Percentiles rank a stretch among this genome's conserved stretches.
phyloP scores from a whole-genome alignment of 1,139 yeast species.

The Debaryomyces subglobosus region DNA sequence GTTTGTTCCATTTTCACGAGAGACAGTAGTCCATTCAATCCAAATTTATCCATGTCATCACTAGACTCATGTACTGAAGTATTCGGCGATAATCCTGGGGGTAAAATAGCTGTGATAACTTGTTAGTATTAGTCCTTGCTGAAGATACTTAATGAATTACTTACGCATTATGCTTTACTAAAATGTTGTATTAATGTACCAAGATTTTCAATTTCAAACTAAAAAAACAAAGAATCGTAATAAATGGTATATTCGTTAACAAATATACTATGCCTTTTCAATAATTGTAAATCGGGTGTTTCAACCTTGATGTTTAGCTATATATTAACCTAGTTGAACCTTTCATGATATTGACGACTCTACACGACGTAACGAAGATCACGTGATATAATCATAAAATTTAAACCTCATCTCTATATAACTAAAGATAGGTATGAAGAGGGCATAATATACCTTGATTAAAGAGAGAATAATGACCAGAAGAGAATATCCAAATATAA shows the following conservation, averaged over 20 bases:
- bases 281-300: neutral
- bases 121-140: conserved; percentile 4
- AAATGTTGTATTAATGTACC: neutral
- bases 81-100: conserved; percentile 33
- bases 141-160: neutral
- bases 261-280: neutral
- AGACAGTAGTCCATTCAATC: conserved; percentile 71
- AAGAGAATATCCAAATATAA: conserved; percentile 71
- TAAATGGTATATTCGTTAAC: neutral
- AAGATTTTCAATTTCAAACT: neutral
- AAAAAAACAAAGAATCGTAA: neutral
- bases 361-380: conserved; percentile 2
- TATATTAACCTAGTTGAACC: neutral
- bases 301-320: neutral
- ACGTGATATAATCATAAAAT: neutral
- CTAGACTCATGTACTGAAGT: conserved; percentile 13
- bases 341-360: conserved; percentile 6
- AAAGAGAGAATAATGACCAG: conserved; percentile 24
- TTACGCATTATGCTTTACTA: conserved; percentile 1
- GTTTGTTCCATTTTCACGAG: conserved; percentile 69
- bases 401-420: conserved; percentile 2
- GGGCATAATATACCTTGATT: neutral
- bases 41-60: conserved; percentile 61
- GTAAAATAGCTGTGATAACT: conserved; percentile 25
- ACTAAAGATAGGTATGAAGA: neutral